phyloP scores from a whole-genome alignment of 177 flowering plant species.

The Telopea speciosissima region DNA sequence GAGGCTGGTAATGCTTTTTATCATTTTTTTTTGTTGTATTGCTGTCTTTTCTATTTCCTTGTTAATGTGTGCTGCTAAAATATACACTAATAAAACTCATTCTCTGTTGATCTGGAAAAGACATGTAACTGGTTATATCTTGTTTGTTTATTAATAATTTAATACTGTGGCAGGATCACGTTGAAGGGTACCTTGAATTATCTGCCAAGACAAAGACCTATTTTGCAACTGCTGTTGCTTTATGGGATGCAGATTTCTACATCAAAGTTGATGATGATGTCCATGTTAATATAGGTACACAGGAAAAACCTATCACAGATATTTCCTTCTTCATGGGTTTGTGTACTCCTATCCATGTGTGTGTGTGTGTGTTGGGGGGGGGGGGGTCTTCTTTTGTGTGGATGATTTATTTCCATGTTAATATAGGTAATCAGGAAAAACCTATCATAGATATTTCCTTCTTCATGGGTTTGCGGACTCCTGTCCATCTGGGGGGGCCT shows the following conservation, averaged over 20 bases:
- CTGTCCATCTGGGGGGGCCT: too few relatives aligned
- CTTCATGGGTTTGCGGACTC: too few relatives aligned
- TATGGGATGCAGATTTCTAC: constrained; percentile 92
- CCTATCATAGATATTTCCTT: too few relatives aligned
- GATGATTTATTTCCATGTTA: too few relatives aligned
- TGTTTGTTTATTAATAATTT: constrained; percentile 6
- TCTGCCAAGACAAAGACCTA: constrained; percentile 80
- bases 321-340: background rate
- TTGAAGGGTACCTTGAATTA: constrained; percentile 91
- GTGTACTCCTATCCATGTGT: too few relatives aligned
- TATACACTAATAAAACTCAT: background rate
- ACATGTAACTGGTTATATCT: too few relatives aligned
- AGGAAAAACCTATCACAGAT: too few relatives aligned
- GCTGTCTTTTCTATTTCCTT: background rate
- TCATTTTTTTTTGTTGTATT: background rate
- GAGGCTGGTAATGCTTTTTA: constrained; percentile 56
- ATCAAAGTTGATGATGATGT: constrained; percentile 90
- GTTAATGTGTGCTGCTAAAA: too few relatives aligned
- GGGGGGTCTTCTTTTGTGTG: background rate
- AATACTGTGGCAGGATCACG: constrained; percentile 54
- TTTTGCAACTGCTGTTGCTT: constrained; percentile 75
- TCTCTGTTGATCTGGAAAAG: background rate
- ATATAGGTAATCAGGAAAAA: too few relatives aligned
- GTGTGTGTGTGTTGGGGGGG: too few relatives aligned
- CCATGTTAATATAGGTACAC: constrained; percentile 84